Evolutionary conservation across 495 filamentous ascomycete species (phyloP).

Genomic region (Xanthoparmelia taractica): DNA sequence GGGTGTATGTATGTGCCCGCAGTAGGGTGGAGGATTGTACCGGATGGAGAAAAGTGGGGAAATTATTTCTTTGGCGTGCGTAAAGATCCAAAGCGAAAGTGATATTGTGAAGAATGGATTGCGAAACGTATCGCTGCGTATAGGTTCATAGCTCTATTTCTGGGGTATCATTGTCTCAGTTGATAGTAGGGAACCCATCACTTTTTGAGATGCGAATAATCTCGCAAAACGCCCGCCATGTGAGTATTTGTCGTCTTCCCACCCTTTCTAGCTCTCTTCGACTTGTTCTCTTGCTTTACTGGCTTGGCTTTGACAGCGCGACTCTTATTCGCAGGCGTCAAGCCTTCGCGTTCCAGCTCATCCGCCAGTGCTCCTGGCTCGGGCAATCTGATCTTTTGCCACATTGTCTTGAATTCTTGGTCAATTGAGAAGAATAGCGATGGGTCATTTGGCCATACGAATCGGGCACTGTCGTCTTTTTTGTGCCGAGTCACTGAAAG

Average conservation of each 20-base stretch:
- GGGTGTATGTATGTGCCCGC: constrained; percentile 88
- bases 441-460: constrained; percentile 84
- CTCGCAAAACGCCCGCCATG: constrained; percentile 80
- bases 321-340: constrained; percentile 72
- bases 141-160: background rate
- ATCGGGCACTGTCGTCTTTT: constrained; percentile 78
- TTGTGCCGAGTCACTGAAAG: constrained; percentile 81
- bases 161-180: background rate
- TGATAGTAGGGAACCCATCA: constrained; percentile 15
- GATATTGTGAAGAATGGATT: background rate
- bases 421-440: constrained; percentile 69
- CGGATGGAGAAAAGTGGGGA: constrained; percentile 74
- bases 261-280: constrained; percentile 57
- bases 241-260: constrained; percentile 89
- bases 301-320: constrained; percentile 51
- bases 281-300: constrained; percentile 52
- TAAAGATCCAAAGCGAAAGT: constrained; percentile 35
- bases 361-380: constrained; percentile 64
- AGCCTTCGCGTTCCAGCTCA: constrained; percentile 61
- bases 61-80: constrained; percentile 95
- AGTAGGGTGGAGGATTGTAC: constrained; percentile 80
- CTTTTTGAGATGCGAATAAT: constrained; percentile 62
- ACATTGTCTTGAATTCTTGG: constrained; percentile 70
- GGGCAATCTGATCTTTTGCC: constrained; percentile 75
- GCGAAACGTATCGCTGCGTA: background rate